Evolutionary conservation across 106 monocot genomes (phyloP).

Genomic region (Dendrobium catenatum): DNA sequence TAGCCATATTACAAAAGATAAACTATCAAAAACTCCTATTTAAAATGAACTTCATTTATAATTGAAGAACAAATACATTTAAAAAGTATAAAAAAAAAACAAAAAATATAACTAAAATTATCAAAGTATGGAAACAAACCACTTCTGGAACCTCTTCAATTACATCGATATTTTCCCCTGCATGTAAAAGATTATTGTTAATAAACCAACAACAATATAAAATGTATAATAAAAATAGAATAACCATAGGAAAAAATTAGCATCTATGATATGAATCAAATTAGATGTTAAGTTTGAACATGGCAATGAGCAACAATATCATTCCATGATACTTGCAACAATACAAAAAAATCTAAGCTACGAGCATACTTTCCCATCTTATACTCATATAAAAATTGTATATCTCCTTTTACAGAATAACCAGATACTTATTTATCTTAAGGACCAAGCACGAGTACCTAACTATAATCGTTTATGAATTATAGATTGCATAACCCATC

Average conservation of each 20-base stretch:
- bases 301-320: neutral
- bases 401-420: neutral
- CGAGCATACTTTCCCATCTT: neutral
- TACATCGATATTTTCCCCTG: neutral
- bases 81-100: neutral
- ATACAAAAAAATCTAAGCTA: neutral
- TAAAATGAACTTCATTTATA: neutral
- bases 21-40: neutral
- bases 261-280: neutral
- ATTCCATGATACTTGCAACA: neutral
- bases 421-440: too few relatives aligned
- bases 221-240: neutral
- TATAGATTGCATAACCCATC: too few relatives aligned
- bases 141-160: neutral
- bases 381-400: neutral
- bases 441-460: too few relatives aligned
- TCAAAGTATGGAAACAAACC: slow-evolving; percentile 4
- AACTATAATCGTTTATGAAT: too few relatives aligned
- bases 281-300: neutral
- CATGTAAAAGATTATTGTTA: neutral
- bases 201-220: neutral
- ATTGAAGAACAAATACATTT: neutral
- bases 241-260: neutral
- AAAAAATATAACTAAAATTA: neutral
- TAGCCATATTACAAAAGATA: neutral